Evolutionary conservation across 345 rosid genomes (phyloP).

Genomic region (Adansonia digitata): DNA sequence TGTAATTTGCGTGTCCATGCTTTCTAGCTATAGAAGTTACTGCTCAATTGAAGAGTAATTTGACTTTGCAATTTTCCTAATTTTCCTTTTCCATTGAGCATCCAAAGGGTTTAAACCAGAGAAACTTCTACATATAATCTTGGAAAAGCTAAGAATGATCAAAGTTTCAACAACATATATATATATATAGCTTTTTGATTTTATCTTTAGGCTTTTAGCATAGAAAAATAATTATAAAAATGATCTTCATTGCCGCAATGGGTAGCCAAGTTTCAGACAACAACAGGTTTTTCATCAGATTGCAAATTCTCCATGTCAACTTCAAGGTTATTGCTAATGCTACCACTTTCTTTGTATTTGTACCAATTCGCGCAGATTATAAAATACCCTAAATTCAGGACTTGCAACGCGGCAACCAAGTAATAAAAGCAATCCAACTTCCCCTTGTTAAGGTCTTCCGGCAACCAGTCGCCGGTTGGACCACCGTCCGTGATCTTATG

Average conservation of each 20-base stretch:
- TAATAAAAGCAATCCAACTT: conserved; percentile 38
- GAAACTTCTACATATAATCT: too few species aligned
- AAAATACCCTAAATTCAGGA: conserved; percentile 28
- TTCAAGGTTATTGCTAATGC: background rate
- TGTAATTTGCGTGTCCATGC: too few species aligned
- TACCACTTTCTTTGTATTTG: conserved; percentile 27
- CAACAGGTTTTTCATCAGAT: background rate
- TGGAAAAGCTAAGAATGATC: too few species aligned
- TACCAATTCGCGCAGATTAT: conserved; percentile 36
- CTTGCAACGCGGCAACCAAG: conserved; percentile 32
- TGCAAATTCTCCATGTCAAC: background rate
- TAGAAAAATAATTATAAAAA: background rate
- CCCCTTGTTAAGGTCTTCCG: conserved; percentile 44
- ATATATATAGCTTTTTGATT: background rate
- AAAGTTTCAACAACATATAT: background rate
- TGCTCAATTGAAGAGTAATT: too few species aligned
- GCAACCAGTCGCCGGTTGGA: conserved; percentile 27
- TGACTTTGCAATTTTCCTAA: too few species aligned
- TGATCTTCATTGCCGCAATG: background rate
- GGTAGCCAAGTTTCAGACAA: background rate
- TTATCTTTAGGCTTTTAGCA: background rate
- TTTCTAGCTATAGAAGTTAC: too few species aligned
- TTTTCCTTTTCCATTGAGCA: too few species aligned
- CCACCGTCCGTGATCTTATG: conserved; percentile 22
- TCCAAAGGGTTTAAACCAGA: too few species aligned